Base-by-base conservation (phyloP, 768 basidiomycete genomes). In the Candolleomyces efflorescens region DNA sequence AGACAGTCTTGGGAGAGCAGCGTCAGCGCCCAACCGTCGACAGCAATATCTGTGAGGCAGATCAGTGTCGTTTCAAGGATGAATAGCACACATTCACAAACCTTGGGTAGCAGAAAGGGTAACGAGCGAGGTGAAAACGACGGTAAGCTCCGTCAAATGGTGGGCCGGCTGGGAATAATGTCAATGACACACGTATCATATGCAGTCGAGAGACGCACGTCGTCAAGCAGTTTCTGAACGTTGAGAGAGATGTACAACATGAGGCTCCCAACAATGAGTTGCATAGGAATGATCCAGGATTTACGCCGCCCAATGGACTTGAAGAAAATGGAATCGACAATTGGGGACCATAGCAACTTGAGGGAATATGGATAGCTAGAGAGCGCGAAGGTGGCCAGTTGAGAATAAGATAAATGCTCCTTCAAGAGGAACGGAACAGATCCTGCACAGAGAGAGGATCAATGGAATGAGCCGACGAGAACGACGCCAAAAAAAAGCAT, bases 281-380 rank as follows among this genome's bases (percentile, higher is more conserved):
- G 97, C 81, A 99, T 97, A 45, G 97, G 97, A 60, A 98, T 88
- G 63, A 99, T 98, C 97, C 97, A 99, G 60, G 92, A 94, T 72
- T 98, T 99, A 62, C 97, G 81, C 51, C 97, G 87, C n/a, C 97
- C 97, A 60, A 95, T 63, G 43, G 84, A 87, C 38, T 84, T 74
- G 65, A 89, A 77, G 71, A 89, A 99, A 62, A 89, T 77, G 1
- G 96, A 91, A 68, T 99, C 97, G 55, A 99, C 93, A 60, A 99
- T 89, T 53, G 97, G 97, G 6, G 94, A 96, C 95, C 96, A 98
- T 62, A 98, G 71, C 60, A 99, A 73, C 75, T 99, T 99, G 66
- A 99, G 84, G 20, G 94, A 97, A 76, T 98, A 99, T 4, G 94
- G 94, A 73, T 95, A 96, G 66, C 87, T 89, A 49, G 92, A 88